Base-by-base conservation (phyloP, 495 filamentous ascomycete species). In the Stereocaulon alpinum region DNA sequence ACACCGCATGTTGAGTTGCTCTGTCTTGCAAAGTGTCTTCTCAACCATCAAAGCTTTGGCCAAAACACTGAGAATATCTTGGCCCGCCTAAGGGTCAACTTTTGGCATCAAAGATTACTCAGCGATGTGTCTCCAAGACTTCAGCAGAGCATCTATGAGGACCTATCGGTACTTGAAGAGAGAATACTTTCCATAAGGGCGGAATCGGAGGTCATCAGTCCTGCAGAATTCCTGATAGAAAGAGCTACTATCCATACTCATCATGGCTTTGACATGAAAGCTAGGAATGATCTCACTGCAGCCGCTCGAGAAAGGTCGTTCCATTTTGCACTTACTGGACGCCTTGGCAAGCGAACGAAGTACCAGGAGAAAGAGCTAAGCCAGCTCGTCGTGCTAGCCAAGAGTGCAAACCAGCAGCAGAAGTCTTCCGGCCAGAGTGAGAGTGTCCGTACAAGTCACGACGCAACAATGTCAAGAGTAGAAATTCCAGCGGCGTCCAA, bases 381-480 rank as follows among this genome's bases (percentile, higher is more conserved):
- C 64, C 93, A 97, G 70, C 77, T 99, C 15, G 87, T 99, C 2
- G 90, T 99, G 11, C 71, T 97, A 40, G 93, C 94, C 0, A 87
- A 83, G 69, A 96, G 91, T 68, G 69, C 68, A 1, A 72, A 73
- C 40, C 63, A 68, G 40, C 47, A 51, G 3, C 43, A 64, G n/a
- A 55, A 52, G 15, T 24, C 12, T 10, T 20, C 30, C 18, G 48
- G 14, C 27, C 10, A 27, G 3, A 24, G 2, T 9, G 30, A 55
- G 51, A n/a, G 5, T 30, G 4, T 17, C 30, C n/a, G 15, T 40
- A 30, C 41, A 27, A 40, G 41, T 41, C 29, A 10, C 6, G 34
- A 1, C 2, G 15, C 7, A 9, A 15, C 29, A 0, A 47, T 2
- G 7, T 52, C 45, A 34, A 48, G 24, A 10, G 3, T 17, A 20